Percentiles rank a stretch among this genome's conserved stretches.
These are phyloP conservation scores for Pyrus hybrid DNA, from an alignment of 331 rosid genomes.

Conservation along the genomic window DNA sequence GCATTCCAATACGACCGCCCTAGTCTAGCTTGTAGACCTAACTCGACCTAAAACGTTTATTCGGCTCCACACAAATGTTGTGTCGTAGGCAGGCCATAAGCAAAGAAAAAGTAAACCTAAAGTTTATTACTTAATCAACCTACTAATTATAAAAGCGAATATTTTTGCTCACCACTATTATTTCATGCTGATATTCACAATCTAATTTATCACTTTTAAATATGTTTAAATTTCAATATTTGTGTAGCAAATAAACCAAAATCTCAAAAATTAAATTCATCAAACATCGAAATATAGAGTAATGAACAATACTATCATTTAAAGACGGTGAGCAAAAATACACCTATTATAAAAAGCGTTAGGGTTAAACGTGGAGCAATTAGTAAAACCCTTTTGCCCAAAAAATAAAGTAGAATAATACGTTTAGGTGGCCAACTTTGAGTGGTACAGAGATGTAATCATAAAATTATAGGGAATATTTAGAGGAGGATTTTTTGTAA, in stretches of 20 bases:
- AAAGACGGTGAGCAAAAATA: too few species aligned
- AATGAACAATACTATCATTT: too few species aligned
- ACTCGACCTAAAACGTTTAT: neutral
- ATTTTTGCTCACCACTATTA: too few species aligned
- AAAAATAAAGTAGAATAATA: conserved; percentile 29
- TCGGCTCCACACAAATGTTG: neutral
- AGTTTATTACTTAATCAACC: conserved; percentile 14
- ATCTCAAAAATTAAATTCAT: too few species aligned
- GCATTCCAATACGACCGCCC: neutral
- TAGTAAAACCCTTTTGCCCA: conserved; percentile 10
- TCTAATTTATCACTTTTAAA: too few species aligned
- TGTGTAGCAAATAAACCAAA: too few species aligned
- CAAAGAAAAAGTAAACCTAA: conserved; percentile 29
- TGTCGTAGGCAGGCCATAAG: neutral
- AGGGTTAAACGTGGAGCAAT: conserved; percentile 30
- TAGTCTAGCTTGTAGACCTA: neutral
- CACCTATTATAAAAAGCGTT: neutral
- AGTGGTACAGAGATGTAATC: conserved; percentile 33
- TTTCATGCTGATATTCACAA: too few species aligned
- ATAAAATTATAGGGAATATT: conserved; percentile 28
- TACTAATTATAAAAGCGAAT: conserved; percentile 12
- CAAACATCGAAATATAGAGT: too few species aligned
- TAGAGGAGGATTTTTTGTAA: conserved; percentile 30
- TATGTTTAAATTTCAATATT: fast-evolving
- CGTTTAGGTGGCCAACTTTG: conserved; percentile 34